Evolutionary conservation across 768 basidiomycete genomes (phyloP), one percentile per base, ranked within the genome.

Genomic region (Amanita rimosa): DNA sequence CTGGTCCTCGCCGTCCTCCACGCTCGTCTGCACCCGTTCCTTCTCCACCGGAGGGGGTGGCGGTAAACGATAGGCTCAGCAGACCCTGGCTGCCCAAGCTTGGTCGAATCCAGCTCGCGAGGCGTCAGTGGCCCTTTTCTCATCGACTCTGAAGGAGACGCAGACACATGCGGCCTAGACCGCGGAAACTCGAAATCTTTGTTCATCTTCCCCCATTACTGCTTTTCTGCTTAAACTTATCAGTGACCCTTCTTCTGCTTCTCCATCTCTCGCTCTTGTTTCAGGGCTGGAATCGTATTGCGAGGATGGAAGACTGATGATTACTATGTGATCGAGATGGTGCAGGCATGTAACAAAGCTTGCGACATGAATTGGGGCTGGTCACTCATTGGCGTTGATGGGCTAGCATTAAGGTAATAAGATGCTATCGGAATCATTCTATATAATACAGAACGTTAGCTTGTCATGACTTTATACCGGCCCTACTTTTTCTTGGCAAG

Each of bases 401-500:
- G 73, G n/a, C 68, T 76, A 13, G 78, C 73, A 17, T 85, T 85
- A n/a, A 91, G 79, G 58, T 91, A 91, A 60, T 79, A 90, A 14
- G 74, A 69, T 1, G 83, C 77, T 51, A 93, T 93, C 4, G 91
- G 85, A 7, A 94, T 77, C 85, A 95, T 91, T 59, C 88, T 90
- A 44, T 24, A 45, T 36, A 17, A 44, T 26, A 44, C 34, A 17
- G 44, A 52, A 21, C 46, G 38, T 38, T 44, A 44, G 4, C 22
- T 24, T 29, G 27, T 34, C n/a, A 27, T 10, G 35, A 27, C 35
- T 16, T 33, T 16, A 45, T 6, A 22, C 26, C 7, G 46, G 52
- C 81, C n/a, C 53, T 53, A 92, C 91, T 83, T 87, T 59, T 83
- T 83, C 60, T 95, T 0, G 95, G 91, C 27, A 97, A 62, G 54